Percentiles rank a stretch among this genome's conserved stretches.
Evolutionary conservation across 2,329 filamentous ascomycete genomes (phyloP).

Genomic region (Zymoseptoria passerinii): DNA sequence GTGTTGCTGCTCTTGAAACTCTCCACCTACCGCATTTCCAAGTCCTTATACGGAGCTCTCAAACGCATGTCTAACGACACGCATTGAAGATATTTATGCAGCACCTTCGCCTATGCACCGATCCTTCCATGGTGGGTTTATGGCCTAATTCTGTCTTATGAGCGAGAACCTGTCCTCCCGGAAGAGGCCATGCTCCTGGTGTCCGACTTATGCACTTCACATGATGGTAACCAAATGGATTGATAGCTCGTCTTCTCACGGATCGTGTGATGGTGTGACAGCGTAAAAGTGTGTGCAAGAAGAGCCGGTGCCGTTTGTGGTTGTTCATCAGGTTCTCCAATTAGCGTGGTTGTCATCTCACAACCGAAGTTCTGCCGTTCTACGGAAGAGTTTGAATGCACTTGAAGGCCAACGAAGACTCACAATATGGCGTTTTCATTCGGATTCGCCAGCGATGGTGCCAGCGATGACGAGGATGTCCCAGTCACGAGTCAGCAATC

Average conservation of each 20-base stretch:
- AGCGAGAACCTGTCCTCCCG: not conserved
- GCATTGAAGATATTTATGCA: not conserved
- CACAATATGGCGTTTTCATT: slow-evolving; percentile 43
- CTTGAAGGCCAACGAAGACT: not conserved
- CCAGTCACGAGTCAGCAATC: not conserved
- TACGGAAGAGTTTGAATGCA: not conserved
- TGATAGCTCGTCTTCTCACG: no score
- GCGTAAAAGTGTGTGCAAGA: no score
- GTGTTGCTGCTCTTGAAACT: no score
- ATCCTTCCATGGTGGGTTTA: not conserved
- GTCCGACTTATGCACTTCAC: not conserved
- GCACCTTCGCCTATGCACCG: not conserved
- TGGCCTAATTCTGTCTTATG: not conserved
- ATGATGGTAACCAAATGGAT: no score
- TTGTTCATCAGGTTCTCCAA: no score
- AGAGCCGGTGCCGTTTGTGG: no score
- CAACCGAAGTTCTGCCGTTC: no score
- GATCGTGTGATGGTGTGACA: no score
- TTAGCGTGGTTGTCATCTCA: no score
- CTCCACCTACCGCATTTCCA: not conserved
- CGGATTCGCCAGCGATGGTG: slow-evolving; percentile 52
- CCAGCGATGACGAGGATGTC: slow-evolving; percentile 32
- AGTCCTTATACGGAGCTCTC: not conserved
- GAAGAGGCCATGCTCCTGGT: not conserved
- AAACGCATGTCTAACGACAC: not conserved